Base-by-base conservation (phyloP, 208 protist genomes). In the Angomonas ambiguus region DNA sequence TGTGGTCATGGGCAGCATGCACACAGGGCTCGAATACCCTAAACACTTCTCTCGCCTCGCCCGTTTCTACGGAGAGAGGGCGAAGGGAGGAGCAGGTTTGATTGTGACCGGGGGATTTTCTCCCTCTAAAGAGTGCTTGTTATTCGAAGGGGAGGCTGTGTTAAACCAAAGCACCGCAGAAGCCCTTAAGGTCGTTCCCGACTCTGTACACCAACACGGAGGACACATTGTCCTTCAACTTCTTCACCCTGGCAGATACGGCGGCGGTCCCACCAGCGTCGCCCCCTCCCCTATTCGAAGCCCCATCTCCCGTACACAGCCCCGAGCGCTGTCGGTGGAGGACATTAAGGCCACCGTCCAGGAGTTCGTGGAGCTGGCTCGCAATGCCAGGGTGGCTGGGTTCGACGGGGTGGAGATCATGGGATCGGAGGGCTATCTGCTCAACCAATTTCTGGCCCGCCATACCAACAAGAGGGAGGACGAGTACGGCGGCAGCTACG, bases 361-460 rank as follows among this genome's bases (percentile, higher is more conserved):
- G 20, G 69, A 92, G 64, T 94, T 82, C 71, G 74, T 49, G 35
- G 55, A 41, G 3, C 69, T 75, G 0, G 84, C 87, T 1, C 30
- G 31, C 20, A 59, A 93, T 4, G 88, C 88, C 0, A 57, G 80
- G 62, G 67, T 78, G 27, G 88, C 83, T 1, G 88, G 90, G 24
- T 96, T 93, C 65, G 93, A 97, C 78, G 93, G 88, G 25, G 90
- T 97, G 1, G 93, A 97, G 75, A 79, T 95, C 45, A 94, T 95
- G 82, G 89, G 77, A 8, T 84, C 75, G 28, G 87, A 96, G 59
- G 92, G 91, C 18, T 95, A 96, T 60, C 71, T 97, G 20, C 76
- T 97, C 51, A 94, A 95, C 74, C 72, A 96, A 62, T 97, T 96
- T 68, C 65, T 91, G 27, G 82, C 74, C 2, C 32, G 41, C 18